These are phyloP conservation scores for Neurospora africana DNA, from an alignment of 495 filamentous ascomycete genomes.

Conservation along the genomic window DNA sequence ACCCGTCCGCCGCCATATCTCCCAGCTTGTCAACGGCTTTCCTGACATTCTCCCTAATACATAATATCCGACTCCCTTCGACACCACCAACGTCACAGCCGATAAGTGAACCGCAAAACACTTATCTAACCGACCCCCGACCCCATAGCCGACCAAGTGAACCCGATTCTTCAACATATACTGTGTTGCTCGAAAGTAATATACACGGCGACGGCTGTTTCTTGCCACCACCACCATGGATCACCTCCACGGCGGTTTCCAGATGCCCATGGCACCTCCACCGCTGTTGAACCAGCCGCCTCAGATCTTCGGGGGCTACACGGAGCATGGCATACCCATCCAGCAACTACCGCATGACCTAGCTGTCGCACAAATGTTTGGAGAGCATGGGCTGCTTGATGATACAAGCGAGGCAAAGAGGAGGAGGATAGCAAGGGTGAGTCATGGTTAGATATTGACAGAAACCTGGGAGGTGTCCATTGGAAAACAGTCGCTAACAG, in stretches of 20 bases:
- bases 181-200: background rate
- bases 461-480: background rate
- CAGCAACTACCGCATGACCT: conserved; percentile 42
- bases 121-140: background rate
- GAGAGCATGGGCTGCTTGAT: conserved; percentile 44
- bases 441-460: conserved; percentile 4
- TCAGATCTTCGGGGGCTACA: conserved; percentile 58
- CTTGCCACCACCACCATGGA: conserved; percentile 29
- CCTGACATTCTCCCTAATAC: background rate
- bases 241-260: conserved; percentile 36
- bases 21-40: background rate
- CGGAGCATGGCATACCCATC: conserved; percentile 47
- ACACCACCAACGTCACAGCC: background rate
- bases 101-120: background rate
- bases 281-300: conserved; percentile 54
- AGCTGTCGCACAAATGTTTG: conserved; percentile 46
- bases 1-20: background rate
- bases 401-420: conserved; percentile 83
- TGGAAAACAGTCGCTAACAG: background rate
- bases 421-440: conserved; percentile 82
- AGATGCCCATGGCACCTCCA: conserved; percentile 45
- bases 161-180: background rate
- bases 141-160: background rate
- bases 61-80: background rate
- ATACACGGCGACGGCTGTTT: conserved; percentile 2